A percentile compares a stretch with the other conserved stretches of the same genome.
Conservation (phyloP, 768 basidiomycete species). For the Thelephora ganbajun region DNA sequence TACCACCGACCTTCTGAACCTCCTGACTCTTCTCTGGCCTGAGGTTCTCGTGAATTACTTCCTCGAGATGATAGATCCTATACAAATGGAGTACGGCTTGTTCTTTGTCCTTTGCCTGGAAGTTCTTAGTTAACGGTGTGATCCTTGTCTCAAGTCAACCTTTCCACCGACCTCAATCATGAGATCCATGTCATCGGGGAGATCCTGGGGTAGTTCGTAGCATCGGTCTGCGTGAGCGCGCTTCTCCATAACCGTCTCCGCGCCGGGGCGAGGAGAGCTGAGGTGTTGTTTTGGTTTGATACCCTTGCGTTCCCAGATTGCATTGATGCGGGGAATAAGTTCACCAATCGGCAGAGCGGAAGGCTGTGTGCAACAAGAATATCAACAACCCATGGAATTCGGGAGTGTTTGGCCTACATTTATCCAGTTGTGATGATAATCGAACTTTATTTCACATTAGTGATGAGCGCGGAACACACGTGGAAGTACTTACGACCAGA, state of each 20-base stretch:
- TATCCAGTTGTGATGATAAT: constrained; percentile 78
- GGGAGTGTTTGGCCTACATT: constrained; percentile 10
- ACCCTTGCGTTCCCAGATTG: constrained; percentile 59
- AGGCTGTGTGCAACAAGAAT: constrained; percentile 21
- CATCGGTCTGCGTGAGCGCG: constrained; percentile 84
- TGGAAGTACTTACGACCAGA: constrained; percentile 14
- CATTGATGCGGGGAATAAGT: constrained; percentile 65
- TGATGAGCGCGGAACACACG: constrained; percentile 18
- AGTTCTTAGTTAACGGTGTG: neutral
- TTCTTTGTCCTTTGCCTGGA: constrained; percentile 74
- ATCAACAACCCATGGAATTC: neutral
- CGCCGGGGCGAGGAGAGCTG: constrained; percentile 79
- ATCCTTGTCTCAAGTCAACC: neutral
- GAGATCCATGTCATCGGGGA: constrained; percentile 39
- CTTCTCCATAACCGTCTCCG: constrained; percentile 69
- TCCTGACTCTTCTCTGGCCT: constrained; percentile 15
- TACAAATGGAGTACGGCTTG: constrained; percentile 84
- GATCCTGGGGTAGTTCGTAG: constrained; percentile 50
- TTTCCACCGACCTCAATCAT: constrained; percentile 58
- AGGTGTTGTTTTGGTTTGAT: constrained; percentile 90
- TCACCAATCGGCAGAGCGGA: constrained; percentile 24
- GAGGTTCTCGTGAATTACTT: constrained; percentile 38
- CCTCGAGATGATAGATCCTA: constrained; percentile 57
- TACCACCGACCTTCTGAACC: too few species aligned
- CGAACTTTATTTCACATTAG: constrained; percentile 23